These are phyloP conservation scores for Turritis glabra DNA, from an alignment of 345 rosid species.

Conservation along the genomic window DNA sequence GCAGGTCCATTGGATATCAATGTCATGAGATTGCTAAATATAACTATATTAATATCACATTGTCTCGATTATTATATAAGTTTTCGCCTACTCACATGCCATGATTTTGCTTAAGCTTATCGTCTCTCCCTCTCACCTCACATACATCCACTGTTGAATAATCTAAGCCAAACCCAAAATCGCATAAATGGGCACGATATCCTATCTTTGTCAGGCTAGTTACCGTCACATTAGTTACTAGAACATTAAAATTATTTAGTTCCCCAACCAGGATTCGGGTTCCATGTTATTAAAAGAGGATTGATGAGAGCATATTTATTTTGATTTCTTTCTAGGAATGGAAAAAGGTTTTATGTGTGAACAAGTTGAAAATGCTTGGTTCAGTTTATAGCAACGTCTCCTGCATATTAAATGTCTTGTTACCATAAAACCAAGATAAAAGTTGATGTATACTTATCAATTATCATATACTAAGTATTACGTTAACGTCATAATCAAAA, in stretches of 20 bases:
- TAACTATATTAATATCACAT: not conserved
- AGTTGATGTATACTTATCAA: not conserved
- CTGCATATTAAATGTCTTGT: conserved; percentile 8
- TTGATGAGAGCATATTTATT: not conserved
- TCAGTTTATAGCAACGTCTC: conserved; percentile 19
- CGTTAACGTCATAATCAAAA: not conserved
- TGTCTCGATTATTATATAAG: not conserved
- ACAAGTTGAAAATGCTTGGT: conserved; percentile 28
- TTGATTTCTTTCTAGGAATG: not conserved
- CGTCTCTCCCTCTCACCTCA: too few species aligned
- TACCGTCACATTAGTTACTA: not conserved
- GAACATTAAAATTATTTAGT: not conserved
- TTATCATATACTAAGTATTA: not conserved
- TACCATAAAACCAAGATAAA: not conserved
- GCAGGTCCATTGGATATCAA: conserved; percentile 2
- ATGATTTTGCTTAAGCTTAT: not conserved
- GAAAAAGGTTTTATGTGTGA: not conserved
- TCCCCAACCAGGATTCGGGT: not conserved
- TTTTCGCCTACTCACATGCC: conserved; percentile 2
- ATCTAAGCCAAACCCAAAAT: too few species aligned
- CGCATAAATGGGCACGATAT: too few species aligned
- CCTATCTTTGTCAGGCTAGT: not conserved
- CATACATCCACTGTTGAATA: too few species aligned
- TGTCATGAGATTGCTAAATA: not conserved
- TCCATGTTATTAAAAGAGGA: not conserved